Evolutionary conservation across 2,329 filamentous ascomycete genomes (phyloP).

Genomic region (Epicoccum sorghinum): DNA sequence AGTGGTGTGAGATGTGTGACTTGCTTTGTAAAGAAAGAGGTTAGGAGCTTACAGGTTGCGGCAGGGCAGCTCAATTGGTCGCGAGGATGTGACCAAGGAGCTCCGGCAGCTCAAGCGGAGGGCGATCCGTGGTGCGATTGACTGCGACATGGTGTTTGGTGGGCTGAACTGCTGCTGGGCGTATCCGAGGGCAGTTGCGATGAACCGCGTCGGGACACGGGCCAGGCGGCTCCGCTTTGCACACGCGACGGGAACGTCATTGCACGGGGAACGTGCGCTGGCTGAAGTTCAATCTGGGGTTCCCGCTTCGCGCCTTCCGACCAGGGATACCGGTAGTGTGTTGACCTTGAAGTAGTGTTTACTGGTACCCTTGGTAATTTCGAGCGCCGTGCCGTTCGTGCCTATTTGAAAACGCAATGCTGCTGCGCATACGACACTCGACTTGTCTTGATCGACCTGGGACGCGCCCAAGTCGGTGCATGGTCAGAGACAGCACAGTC

Average conservation of each 20-base stretch:
- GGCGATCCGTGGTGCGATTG: conserved; percentile 30
- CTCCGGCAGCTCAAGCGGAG: conserved; percentile 26
- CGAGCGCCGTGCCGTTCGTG: background rate
- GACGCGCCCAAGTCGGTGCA: too few relatives aligned
- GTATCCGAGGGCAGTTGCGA: background rate
- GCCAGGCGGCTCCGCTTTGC: conserved; percentile 11
- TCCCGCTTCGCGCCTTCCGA: too few relatives aligned
- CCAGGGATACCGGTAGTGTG: too few relatives aligned
- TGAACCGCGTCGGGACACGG: conserved; percentile 14
- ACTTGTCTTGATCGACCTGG: too few relatives aligned
- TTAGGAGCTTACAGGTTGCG: conserved; percentile 30
- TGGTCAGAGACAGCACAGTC: too few relatives aligned
- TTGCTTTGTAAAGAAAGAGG: background rate
- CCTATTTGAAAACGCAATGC: too few relatives aligned
- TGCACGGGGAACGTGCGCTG: background rate
- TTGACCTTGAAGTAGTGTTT: too few relatives aligned
- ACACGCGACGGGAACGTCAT: conserved; percentile 13
- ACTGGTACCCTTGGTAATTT: too few relatives aligned
- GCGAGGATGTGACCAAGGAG: conserved; percentile 13
- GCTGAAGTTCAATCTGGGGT: too few relatives aligned
- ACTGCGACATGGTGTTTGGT: conserved; percentile 33
- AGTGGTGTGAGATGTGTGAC: conserved; percentile 7
- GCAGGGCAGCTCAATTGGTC: conserved; percentile 34
- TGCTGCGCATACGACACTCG: too few relatives aligned
- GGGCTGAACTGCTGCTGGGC: background rate